These are phyloP conservation scores for Gastrolobium villosum DNA, from an alignment of 306 rosid genomes.

Conservation along the genomic window DNA sequence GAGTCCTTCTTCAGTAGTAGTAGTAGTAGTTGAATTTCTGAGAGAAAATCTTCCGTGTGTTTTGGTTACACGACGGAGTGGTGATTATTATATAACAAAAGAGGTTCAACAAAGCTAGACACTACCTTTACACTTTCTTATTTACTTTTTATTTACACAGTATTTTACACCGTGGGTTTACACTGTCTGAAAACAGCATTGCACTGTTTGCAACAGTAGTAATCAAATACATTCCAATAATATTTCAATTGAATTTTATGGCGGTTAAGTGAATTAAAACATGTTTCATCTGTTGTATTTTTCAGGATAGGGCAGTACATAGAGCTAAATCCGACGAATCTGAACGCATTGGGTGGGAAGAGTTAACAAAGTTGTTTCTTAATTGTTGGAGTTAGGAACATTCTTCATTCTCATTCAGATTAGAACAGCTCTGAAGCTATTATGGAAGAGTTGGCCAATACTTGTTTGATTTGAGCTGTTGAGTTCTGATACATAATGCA, in stretches of 20 bases:
- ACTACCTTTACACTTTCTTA: too few species aligned
- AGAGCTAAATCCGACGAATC: constrained; percentile 74
- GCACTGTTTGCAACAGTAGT: neutral
- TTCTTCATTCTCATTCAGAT: constrained; percentile 23
- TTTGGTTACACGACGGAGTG: too few species aligned
- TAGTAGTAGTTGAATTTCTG: neutral
- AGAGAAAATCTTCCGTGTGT: too few species aligned
- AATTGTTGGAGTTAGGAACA: constrained; percentile 26
- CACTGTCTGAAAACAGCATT: too few species aligned
- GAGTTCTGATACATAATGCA: constrained; percentile 8
- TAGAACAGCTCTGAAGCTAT: constrained; percentile 36
- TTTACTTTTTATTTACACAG: too few species aligned
- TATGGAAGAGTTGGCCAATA: neutral
- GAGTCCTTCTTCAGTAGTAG: constrained; percentile 14
- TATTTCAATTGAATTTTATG: constrained; percentile 26
- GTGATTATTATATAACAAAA: too few species aligned
- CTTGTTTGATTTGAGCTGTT: constrained; percentile 42
- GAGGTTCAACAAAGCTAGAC: too few species aligned
- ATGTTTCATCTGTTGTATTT: constrained; percentile 38
- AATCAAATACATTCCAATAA: constrained; percentile 34
- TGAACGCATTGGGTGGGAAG: constrained; percentile 79
- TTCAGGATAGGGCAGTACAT: constrained; percentile 86
- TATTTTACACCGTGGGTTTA: too few species aligned
- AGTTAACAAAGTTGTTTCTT: constrained; percentile 42
- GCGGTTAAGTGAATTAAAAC: constrained; percentile 3